Conservation (phyloP, 2,329 filamentous ascomycete species). For the Trichoderma atrobrunneum region DNA sequence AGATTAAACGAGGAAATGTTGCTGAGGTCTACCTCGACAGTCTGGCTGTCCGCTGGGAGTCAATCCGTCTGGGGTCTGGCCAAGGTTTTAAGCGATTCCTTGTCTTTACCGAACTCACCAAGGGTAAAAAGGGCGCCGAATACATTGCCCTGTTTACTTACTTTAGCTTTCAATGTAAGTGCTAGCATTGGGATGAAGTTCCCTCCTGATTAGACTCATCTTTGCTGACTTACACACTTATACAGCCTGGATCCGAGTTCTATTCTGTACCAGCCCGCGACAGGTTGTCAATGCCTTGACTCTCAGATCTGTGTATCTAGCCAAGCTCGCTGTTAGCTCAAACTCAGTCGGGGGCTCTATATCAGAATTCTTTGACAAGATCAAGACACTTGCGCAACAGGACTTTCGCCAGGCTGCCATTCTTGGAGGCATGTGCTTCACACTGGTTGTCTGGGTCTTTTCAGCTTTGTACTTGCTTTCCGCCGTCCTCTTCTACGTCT, state of each 20-base stretch:
- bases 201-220: background rate
- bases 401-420: constrained; percentile 79
- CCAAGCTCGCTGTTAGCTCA: constrained; percentile 61
- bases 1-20: constrained; percentile 81
- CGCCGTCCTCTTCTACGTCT: constrained; percentile 74
- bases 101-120: constrained; percentile 88
- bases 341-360: constrained; percentile 60
- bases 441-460: constrained; percentile 83
- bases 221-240: background rate
- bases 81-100: constrained; percentile 85
- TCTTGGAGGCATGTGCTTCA: constrained; percentile 89
- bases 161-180: constrained; percentile 67
- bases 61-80: constrained; percentile 69
- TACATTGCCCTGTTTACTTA: constrained; percentile 91
- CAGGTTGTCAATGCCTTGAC: constrained; percentile 90
- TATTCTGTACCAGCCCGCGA: constrained; percentile 88
- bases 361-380: constrained; percentile 77
- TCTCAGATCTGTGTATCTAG: constrained; percentile 76
- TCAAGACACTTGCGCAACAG: constrained; percentile 67
- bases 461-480: constrained; percentile 72
- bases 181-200: background rate
- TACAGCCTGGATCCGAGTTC: constrained; percentile 80
- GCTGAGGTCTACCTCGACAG: constrained; percentile 90
- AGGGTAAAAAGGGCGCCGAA: constrained; percentile 85
- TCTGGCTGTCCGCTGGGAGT: constrained; percentile 80